phyloP scores from a whole-genome alignment of 129 eudicot genomes.

The Pulicaria dysenterica region DNA sequence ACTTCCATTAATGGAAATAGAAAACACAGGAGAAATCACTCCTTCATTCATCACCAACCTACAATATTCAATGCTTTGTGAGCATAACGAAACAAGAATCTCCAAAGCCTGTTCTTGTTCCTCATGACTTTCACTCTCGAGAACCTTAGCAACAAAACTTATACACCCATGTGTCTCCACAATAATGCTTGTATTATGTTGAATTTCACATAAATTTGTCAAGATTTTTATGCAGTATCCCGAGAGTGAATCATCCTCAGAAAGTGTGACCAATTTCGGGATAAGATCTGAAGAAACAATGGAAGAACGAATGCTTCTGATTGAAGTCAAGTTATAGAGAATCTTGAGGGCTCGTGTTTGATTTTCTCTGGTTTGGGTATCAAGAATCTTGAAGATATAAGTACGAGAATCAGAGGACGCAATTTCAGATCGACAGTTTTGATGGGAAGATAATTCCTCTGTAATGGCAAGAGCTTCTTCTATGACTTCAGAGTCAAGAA shows the following conservation, averaged over 20 bases:
- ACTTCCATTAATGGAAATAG: constrained; percentile 60
- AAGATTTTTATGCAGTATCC: constrained; percentile 55
- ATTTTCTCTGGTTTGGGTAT: constrained; percentile 43
- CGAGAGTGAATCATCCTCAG: constrained; percentile 50
- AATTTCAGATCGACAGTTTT: constrained; percentile 35
- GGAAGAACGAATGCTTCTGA: constrained; percentile 34
- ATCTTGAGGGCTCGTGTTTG: constrained; percentile 56
- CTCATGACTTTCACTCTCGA: constrained; percentile 51
- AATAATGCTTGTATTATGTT: constrained; percentile 39
- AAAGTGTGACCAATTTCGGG: constrained; percentile 58
- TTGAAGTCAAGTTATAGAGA: constrained; percentile 54
- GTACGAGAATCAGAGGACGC: constrained; percentile 50
- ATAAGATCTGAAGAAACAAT: constrained; percentile 45
- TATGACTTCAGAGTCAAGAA: constrained; percentile 55
- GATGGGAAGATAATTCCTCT: constrained; percentile 52
- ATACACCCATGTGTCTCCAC: constrained; percentile 74
- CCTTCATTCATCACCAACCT: constrained; percentile 82
- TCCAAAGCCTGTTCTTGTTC: constrained; percentile 77
- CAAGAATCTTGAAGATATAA: constrained; percentile 54
- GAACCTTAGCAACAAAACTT: constrained; percentile 53
- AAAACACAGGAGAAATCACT: constrained; percentile 56
- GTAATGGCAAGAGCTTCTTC: constrained; percentile 67
- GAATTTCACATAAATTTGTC: constrained; percentile 49
- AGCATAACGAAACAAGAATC: constrained; percentile 71
- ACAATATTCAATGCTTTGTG: constrained; percentile 68